Percentiles rank a stretch among this genome's conserved stretches.
phyloP scores from a whole-genome alignment of 352 stramenopile genomes.

The Pythium guiyangense region DNA sequence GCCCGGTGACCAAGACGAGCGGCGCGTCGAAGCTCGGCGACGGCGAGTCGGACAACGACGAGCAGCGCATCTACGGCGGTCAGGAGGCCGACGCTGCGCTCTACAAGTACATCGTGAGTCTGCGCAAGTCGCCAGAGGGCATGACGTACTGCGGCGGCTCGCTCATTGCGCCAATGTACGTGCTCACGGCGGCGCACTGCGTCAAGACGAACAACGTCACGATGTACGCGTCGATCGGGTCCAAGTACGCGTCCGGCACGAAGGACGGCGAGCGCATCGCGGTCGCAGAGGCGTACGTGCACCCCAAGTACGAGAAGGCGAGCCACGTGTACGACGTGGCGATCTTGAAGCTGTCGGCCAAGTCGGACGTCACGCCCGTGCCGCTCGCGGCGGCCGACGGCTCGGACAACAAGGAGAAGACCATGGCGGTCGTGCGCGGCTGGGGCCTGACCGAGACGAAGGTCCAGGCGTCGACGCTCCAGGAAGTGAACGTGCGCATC shows the following conservation, averaged over 20 bases:
- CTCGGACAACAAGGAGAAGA: no score
- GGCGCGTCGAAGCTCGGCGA: neutral
- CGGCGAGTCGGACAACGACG: constrained; percentile 29
- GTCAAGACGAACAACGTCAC: constrained; percentile 32
- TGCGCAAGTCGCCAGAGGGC: constrained; percentile 33
- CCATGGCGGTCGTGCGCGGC: no score
- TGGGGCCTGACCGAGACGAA: constrained; percentile 57
- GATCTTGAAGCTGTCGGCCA: no score
- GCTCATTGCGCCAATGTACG: constrained; percentile 56
- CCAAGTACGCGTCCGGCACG: no score
- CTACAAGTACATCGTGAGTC: constrained; percentile 53
- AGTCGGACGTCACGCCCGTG: no score
- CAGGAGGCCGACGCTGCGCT: constrained; percentile 42
- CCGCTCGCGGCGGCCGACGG: no score
- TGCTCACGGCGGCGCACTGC: constrained; percentile 73
- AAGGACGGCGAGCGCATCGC: no score
- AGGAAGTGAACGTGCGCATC: constrained; percentile 56
- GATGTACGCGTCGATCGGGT: constrained; percentile 54
- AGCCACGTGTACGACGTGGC: no score
- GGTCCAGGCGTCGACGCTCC: constrained; percentile 27
- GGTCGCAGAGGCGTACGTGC: no score
- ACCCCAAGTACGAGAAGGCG: no score
- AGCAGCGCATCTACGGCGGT: constrained; percentile 57
- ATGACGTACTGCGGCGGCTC: constrained; percentile 62
- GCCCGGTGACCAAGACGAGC: constrained; percentile 4